phyloP scores from a whole-genome alignment of 371 early-diverging fungal genomes.

The Lichtheimia hyalospora region DNA sequence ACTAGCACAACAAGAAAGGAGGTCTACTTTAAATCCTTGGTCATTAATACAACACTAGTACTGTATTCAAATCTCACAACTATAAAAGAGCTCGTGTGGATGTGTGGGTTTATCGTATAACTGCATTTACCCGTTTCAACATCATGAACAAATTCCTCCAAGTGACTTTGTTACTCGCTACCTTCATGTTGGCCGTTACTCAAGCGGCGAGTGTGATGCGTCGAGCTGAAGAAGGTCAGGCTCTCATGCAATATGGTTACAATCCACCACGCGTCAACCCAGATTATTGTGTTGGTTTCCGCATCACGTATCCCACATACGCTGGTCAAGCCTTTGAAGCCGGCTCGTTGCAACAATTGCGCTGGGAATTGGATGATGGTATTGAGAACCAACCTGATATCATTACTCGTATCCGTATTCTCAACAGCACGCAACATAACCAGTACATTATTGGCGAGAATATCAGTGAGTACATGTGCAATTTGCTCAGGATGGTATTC shows the following conservation, averaged over 20 bases:
- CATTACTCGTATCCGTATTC: conserved; percentile 32
- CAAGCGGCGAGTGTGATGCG: neutral
- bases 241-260: conserved; percentile 41
- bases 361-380: conserved; percentile 21
- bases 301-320: conserved; percentile 23
- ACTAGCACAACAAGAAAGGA: too few species aligned
- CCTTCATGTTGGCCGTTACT: neutral
- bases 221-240: conserved; percentile 33
- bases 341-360: conserved; percentile 16
- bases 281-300: conserved; percentile 42
- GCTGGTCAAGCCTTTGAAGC: conserved; percentile 19
- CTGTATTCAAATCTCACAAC: too few species aligned
- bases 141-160: neutral
- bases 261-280: conserved; percentile 53
- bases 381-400: conserved; percentile 23
- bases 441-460: conserved; percentile 29
- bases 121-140: too few species aligned
- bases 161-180: neutral
- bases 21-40: too few species aligned
- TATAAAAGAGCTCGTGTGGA: too few species aligned
- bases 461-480: conserved; percentile 16
- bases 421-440: conserved; percentile 28
- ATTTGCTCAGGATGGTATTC: neutral
- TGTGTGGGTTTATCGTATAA: too few species aligned
- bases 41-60: too few species aligned